Base-by-base conservation (phyloP, 495 filamentous ascomycete genomes). In the Penicillium silybi region DNA sequence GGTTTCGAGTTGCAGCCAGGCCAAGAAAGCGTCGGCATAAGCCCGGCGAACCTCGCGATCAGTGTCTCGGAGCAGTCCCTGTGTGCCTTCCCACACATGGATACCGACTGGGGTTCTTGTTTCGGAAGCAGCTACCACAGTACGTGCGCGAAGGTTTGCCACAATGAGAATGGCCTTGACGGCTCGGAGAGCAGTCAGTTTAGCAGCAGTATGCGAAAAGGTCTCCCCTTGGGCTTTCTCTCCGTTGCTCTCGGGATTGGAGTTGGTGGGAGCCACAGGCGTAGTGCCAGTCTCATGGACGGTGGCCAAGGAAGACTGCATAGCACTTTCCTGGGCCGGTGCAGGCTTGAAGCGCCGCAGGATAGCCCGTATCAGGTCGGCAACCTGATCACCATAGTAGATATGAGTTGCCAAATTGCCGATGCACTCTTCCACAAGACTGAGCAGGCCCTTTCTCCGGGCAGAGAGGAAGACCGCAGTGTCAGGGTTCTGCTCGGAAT, bases 341-440 rank as follows among this genome's bases (percentile, higher is more conserved):
- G 75, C 72, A 6, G 90, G 87, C 58, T 86, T 92, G 32, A 96
- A 79, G 32, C 88, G 84, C 22, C 78, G 69, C 23, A 97, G 71
- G 38, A 97, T 85, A 0, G 88, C 80, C 2, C 83, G 77, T 41
- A 95, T 84, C 88, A 96, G 96, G 63, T 97, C 92, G 3, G 86
- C 82, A 42, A 97, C 87, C 62, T 97, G 91, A 53, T 97, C 91
- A 1, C 87, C 86, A 65, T 97, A 97, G 67, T 97, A 97, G 13
- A 92, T 84, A 64, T 97, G 92, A 1, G 88, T 95, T 1, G 89
- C 89, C n/a, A 97, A 75, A 64, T 88, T 80, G 7, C 87, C 88
- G 50, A 95, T 90, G 65, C 85, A 91, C 53, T 80, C 77, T 57
- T 89, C 84, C 6, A 97, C 72, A 16, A 82, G 79, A 17, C 69